Evolutionary conservation across 805 yeast species (phyloP).

Genomic region (Sugiyamaella qingdaonensis): DNA sequence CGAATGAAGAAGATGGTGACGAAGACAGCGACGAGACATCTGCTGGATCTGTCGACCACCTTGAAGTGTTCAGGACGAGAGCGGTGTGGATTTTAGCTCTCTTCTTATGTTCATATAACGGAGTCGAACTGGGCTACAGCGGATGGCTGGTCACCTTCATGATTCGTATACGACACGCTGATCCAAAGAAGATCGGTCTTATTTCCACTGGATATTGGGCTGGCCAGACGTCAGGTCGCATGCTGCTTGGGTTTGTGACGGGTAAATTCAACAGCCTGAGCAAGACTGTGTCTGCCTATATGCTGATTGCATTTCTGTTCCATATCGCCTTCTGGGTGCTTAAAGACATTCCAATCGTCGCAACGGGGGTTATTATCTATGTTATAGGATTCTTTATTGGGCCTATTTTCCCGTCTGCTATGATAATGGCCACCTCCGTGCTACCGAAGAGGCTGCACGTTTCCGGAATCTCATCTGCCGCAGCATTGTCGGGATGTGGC

Average conservation of each 20-base stretch:
- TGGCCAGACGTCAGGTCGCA: constrained; percentile 65
- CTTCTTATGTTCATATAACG: constrained; percentile 59
- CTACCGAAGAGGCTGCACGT: constrained; percentile 59
- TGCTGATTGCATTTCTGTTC: constrained; percentile 35
- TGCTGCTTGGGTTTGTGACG: constrained; percentile 43
- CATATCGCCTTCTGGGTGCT: constrained; percentile 47
- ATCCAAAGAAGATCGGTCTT: constrained; percentile 48
- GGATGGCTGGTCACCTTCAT: constrained; percentile 68
- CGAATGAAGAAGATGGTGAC: background rate
- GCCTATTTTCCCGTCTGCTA: constrained; percentile 69
- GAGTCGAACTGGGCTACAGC: constrained; percentile 62
- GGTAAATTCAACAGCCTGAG: constrained; percentile 27
- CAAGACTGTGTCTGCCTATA: constrained; percentile 28
- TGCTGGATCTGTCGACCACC: constrained; percentile 3
- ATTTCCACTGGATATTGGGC: constrained; percentile 69
- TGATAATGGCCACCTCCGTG: constrained; percentile 60
- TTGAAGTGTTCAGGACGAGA: constrained; percentile 10
- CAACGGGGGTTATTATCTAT: constrained; percentile 44
- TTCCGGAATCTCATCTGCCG: constrained; percentile 65
- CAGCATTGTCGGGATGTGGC: constrained; percentile 79
- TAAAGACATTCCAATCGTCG: constrained; percentile 35
- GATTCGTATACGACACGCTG: constrained; percentile 49
- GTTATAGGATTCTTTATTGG: constrained; percentile 59
- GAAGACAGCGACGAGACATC: background rate
- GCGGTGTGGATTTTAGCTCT: constrained; percentile 43